These are phyloP conservation scores for Drechslerella dactyloides DNA, from an alignment of 2,329 filamentous ascomycete genomes.

Conservation along the genomic window DNA sequence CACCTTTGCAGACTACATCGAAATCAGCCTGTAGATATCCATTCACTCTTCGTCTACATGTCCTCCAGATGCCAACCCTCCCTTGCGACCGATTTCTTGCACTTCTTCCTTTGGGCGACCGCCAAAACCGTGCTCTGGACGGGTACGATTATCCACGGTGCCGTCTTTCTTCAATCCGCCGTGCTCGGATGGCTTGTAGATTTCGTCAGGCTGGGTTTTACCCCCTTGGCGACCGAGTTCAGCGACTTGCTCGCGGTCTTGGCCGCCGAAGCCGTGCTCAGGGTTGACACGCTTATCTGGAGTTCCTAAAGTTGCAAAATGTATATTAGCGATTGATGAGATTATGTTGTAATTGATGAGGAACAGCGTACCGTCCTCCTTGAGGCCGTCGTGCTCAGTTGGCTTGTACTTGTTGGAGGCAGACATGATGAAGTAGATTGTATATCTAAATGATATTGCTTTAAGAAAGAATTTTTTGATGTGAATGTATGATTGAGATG, in stretches of 20 bases:
- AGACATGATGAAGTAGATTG: constrained; percentile 27
- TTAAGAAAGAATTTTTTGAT: too few relatives aligned
- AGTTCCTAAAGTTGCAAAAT: constrained; percentile 15
- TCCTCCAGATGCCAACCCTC: constrained; percentile 19
- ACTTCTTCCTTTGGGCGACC: constrained; percentile 39
- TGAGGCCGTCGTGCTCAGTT: constrained; percentile 37
- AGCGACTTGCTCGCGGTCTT: constrained; percentile 26
- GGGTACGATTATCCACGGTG: constrained; percentile 42
- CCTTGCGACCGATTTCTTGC: constrained; percentile 41
- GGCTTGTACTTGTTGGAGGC: constrained; percentile 34
- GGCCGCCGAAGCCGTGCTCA: constrained; percentile 39
- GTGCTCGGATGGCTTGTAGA: constrained; percentile 49
- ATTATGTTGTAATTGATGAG: not conserved
- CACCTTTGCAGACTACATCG: too few relatives aligned
- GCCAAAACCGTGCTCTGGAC: constrained; percentile 38
- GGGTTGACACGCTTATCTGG: constrained; percentile 31
- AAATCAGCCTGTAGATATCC: not conserved
- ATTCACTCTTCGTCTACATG: constrained; percentile 15
- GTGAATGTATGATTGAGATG: too few relatives aligned
- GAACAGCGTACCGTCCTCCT: constrained; percentile 32
- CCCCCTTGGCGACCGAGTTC: constrained; percentile 29
- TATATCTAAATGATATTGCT: too few relatives aligned
- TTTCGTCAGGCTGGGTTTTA: constrained; percentile 34
- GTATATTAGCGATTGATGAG: not conserved
- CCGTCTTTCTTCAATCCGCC: constrained; percentile 41